Percentiles rank a stretch among this genome's conserved stretches.
Conservation (phyloP, 2,329 filamentous ascomycete genomes). For the Penicillium hesseltinei region DNA sequence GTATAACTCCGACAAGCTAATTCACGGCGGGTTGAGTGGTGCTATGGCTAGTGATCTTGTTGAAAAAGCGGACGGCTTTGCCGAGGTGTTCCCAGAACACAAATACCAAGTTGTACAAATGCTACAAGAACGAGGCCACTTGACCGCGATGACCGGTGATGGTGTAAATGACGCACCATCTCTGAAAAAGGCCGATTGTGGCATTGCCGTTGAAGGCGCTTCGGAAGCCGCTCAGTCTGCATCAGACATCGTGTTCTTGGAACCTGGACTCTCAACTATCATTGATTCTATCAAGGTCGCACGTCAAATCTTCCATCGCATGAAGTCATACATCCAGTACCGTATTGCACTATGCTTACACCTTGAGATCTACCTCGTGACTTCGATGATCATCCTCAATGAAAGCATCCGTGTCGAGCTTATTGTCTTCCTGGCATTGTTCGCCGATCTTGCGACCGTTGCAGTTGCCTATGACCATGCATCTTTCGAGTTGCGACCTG, state of each 20-base stretch:
- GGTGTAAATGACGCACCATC: conserved; percentile 73
- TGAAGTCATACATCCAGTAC: conserved; percentile 77
- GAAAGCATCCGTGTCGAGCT: conserved; percentile 72
- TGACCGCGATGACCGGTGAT: conserved; percentile 74
- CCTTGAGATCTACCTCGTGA: conserved; percentile 72
- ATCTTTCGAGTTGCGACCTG: conserved; percentile 71
- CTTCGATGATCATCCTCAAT: conserved; percentile 77
- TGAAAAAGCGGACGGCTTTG: conserved; percentile 71
- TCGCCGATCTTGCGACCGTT: conserved; percentile 76
- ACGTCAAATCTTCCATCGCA: conserved; percentile 73
- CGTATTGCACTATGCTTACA: conserved; percentile 73
- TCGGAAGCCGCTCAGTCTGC: conserved; percentile 71
- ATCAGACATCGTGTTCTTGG: conserved; percentile 72
- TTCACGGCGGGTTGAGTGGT: conserved; percentile 70
- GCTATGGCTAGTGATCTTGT: conserved; percentile 73
- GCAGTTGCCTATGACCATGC: conserved; percentile 81
- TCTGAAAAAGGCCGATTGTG: conserved; percentile 71
- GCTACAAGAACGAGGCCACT: conserved; percentile 69
- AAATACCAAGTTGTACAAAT: conserved; percentile 75
- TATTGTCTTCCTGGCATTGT: conserved; percentile 76
- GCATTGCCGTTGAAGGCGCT: conserved; percentile 70
- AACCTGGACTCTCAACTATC: conserved; percentile 68
- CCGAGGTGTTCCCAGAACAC: conserved; percentile 72
- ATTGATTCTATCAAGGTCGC: conserved; percentile 72
- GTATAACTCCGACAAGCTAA: conserved; percentile 75